Percentiles rank a stretch among this genome's conserved stretches.
phyloP scores from a whole-genome alignment of 352 stramenopile species.

The Thalassiosira ordinaria region DNA sequence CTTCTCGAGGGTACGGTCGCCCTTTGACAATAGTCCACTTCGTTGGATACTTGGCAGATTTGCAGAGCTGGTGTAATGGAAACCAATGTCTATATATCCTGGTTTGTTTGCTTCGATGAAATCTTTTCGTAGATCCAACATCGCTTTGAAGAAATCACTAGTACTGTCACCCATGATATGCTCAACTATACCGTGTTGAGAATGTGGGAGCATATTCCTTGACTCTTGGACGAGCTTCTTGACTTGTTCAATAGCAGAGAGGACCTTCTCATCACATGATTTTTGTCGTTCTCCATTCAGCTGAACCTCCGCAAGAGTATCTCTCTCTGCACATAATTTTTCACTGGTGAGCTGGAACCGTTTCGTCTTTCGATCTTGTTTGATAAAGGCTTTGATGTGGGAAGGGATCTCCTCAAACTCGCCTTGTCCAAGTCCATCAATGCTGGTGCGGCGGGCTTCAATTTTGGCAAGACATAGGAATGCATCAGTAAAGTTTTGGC shows the following conservation, averaged over 20 bases:
- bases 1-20: neutral
- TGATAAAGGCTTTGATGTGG: slow-evolving; percentile 4
- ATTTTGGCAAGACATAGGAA: neutral
- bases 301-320: neutral
- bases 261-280: neutral
- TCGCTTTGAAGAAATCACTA: neutral
- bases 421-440: slow-evolving; percentile 1
- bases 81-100: slow-evolving; percentile 25
- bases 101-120: neutral
- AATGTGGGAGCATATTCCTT: too few species aligned
- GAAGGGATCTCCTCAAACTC: neutral
- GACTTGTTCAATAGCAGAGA: neutral
- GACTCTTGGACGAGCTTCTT: neutral
- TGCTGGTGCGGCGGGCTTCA: neutral
- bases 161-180: too few species aligned
- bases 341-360: slow-evolving; percentile 24
- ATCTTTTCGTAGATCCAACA: slow-evolving; percentile 15
- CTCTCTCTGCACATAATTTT: neutral
- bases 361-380: slow-evolving; percentile 5
- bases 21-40: slow-evolving; percentile 13
- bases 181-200: too few species aligned
- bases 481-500: neutral
- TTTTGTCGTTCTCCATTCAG: neutral
- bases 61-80: slow-evolving; percentile 28
- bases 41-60: slow-evolving; percentile 21